These are phyloP conservation scores for Neurospora tetraspora DNA, from an alignment of 495 filamentous ascomycete species.

Conservation along the genomic window DNA sequence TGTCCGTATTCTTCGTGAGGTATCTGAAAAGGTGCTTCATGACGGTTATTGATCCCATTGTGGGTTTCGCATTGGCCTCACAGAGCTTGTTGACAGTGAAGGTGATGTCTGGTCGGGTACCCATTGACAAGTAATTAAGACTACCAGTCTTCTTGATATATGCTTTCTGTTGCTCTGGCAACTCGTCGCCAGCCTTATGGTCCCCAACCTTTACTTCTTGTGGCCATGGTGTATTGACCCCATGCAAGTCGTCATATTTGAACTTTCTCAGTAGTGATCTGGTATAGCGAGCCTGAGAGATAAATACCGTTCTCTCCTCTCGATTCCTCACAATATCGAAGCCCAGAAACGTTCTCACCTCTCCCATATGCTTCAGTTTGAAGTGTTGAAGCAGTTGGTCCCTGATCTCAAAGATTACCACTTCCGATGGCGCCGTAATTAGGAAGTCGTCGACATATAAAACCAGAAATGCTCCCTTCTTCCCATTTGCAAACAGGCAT, in stretches of 20 bases:
- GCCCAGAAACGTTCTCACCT: not conserved
- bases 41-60: not conserved
- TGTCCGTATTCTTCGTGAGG: not conserved
- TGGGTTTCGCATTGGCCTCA: too few relatives aligned
- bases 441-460: slow-evolving; percentile 3
- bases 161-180: too few relatives aligned
- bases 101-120: too few relatives aligned
- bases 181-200: too few relatives aligned
- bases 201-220: not conserved
- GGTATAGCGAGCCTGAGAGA: not conserved
- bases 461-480: not conserved
- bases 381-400: not conserved
- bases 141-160: too few relatives aligned
- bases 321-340: not conserved
- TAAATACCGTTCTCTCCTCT: not conserved
- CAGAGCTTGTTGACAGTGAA: too few relatives aligned
- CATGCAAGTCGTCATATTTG: not conserved
- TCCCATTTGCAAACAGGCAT: not conserved
- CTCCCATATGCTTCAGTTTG: not conserved
- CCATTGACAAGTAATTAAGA: too few relatives aligned
- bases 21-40: not conserved
- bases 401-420: not conserved
- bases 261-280: not conserved
- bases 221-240: not conserved
- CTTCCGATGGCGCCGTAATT: not conserved